A percentile compares a stretch with the other conserved stretches of the same genome.
Conservation (phyloP, 129 eudicot genomes). For the Flaveria linearis region DNA sequence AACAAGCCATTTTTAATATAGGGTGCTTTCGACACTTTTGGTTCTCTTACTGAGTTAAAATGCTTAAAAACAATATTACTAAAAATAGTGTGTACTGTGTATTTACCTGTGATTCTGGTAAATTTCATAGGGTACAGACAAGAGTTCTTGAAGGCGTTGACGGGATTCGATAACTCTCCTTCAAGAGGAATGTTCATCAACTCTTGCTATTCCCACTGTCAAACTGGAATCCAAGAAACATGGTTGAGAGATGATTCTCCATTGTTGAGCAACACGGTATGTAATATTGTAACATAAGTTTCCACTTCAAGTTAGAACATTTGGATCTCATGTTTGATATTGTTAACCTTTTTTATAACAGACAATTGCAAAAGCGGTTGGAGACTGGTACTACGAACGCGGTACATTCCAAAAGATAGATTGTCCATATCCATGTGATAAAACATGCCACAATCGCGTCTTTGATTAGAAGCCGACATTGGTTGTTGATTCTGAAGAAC, state of each 20-base stretch:
- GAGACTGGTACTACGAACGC: conserved; percentile 44
- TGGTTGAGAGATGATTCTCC: conserved; percentile 87
- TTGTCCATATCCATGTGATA: conserved; percentile 40
- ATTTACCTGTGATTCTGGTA: conserved; percentile 4
- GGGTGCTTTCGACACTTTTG: not conserved
- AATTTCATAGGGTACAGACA: conserved; percentile 54
- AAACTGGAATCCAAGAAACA: conserved; percentile 86
- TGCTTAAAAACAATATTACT: not conserved
- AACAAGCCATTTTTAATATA: not conserved
- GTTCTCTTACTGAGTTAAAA: not conserved
- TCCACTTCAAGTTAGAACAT: not conserved
- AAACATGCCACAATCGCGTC: conserved; percentile 43
- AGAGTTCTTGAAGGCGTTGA: conserved; percentile 61
- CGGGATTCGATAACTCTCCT: conserved; percentile 47
- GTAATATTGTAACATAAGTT: not conserved
- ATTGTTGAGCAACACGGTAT: conserved; percentile 55
- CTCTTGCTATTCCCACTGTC: conserved; percentile 94
- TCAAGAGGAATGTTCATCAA: conserved; percentile 81
- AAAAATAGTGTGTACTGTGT: not conserved
- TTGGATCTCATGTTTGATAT: conserved; percentile 14
- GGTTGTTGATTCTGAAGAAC: conserved; percentile 3
- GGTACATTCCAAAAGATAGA: conserved; percentile 36
- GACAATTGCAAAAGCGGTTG: conserved; percentile 49
- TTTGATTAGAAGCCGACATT: conserved; percentile 29
- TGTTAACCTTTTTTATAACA: conserved; percentile 16